Evolutionary conservation across 345 rosid species (phyloP).

Genomic region (sweet orange (Citrus sinensis)): DNA sequence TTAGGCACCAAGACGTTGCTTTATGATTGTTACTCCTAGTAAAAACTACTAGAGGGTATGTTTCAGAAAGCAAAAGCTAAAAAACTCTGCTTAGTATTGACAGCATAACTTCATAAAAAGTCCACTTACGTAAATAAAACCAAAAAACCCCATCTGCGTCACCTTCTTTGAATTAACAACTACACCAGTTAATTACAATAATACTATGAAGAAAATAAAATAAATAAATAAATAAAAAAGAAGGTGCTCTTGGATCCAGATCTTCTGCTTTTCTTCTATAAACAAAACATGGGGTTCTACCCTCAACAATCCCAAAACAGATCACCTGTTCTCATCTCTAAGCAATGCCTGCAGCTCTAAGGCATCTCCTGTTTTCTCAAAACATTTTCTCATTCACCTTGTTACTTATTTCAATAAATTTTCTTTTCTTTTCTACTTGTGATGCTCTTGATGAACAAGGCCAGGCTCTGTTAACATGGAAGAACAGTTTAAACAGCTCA

Average conservation of each 20-base stretch:
- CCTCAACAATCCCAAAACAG: slow-evolving; percentile 67
- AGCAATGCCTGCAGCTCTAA: slow-evolving; percentile 60
- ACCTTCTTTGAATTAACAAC: slow-evolving; percentile 28
- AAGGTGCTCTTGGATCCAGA: slow-evolving; percentile 56
- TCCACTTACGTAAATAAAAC: slow-evolving; percentile 7
- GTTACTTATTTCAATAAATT: slow-evolving; percentile 30
- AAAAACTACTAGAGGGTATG: slow-evolving; percentile 4
- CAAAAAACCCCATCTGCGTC: slow-evolving; percentile 26
- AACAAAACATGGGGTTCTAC: slow-evolving; percentile 84
- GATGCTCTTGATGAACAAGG: slow-evolving; percentile 64
- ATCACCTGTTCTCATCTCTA: slow-evolving; percentile 35
- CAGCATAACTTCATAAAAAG: slow-evolving; percentile 8
- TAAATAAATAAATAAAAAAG: slow-evolving; percentile 5
- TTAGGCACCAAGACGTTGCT: neutral
- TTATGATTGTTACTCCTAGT: slow-evolving; percentile 5
- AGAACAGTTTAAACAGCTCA: slow-evolving; percentile 54
- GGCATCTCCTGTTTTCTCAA: slow-evolving; percentile 39
- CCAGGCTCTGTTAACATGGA: slow-evolving; percentile 79
- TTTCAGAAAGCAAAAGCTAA: neutral
- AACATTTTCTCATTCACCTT: slow-evolving; percentile 42
- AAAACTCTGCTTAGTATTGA: slow-evolving; percentile 6
- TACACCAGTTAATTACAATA: slow-evolving; percentile 13
- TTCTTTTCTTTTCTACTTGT: slow-evolving; percentile 44
- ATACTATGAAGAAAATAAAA: neutral
- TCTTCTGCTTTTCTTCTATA: slow-evolving; percentile 63